Conservation (phyloP, 1,284 basidiomycete genomes). For the Rhodotorula sp. region DNA sequence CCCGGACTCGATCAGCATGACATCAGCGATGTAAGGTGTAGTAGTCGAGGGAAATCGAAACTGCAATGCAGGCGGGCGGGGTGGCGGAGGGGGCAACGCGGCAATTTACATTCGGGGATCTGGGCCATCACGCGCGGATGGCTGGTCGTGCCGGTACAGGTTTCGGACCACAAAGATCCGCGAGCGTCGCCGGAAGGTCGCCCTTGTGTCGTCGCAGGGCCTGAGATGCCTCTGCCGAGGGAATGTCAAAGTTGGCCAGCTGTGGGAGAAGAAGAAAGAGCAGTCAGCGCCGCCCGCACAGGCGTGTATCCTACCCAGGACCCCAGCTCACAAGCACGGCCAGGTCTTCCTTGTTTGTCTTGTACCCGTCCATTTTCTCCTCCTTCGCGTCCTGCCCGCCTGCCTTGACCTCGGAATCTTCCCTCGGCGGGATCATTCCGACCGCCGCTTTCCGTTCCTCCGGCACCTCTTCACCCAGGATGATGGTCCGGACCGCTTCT, state of each 20-base stretch:
- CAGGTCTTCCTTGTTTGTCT: conserved; percentile 14
- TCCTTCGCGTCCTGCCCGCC: neutral
- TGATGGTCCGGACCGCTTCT: conserved; percentile 24
- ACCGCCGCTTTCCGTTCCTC: neutral
- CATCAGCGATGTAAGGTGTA: too few species aligned
- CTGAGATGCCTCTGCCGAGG: neutral
- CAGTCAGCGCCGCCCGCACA: neutral
- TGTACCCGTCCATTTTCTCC: conserved; percentile 4
- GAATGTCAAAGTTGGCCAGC: neutral
- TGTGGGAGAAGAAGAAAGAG: neutral
- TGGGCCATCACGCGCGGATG: neutral
- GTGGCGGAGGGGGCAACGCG: too few species aligned
- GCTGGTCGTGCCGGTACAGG: neutral
- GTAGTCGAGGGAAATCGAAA: too few species aligned
- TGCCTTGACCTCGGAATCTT: neutral
- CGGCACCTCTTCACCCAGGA: neutral
- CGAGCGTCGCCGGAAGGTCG: neutral
- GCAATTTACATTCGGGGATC: too few species aligned
- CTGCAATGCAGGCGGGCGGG: too few species aligned
- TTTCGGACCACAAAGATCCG: neutral
- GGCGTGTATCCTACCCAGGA: too few species aligned
- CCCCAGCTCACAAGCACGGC: neutral
- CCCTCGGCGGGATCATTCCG: conserved; percentile 1
- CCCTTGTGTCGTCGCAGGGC: conserved; percentile 6
- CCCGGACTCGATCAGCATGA: too few species aligned